Conservation (phyloP, 139 green algal species). For the Edaphochlamys debaryana region DNA sequence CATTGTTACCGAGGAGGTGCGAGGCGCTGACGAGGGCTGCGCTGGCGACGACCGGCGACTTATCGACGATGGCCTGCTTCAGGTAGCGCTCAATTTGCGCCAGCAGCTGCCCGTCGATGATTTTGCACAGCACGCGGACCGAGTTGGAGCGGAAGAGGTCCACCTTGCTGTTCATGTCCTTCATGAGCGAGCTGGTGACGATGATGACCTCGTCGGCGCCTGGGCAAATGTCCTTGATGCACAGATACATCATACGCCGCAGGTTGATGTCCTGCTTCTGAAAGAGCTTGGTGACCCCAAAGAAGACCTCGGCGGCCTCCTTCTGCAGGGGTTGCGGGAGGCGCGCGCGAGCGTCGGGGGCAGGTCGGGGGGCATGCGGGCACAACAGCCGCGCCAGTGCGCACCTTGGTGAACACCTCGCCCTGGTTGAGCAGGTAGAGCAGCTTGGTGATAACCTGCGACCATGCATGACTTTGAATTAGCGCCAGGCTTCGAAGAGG, state of each 20-base stretch:
- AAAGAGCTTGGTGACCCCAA: constrained; percentile 98
- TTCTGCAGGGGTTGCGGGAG: constrained; percentile 88
- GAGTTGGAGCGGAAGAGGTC: constrained; percentile 97
- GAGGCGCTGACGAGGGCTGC: constrained; percentile 88
- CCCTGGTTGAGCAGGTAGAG: constrained; percentile 98
- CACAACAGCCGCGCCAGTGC: constrained; percentile 46
- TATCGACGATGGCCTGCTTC: constrained; percentile 99
- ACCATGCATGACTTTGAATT: not conserved
- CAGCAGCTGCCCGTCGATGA: constrained; percentile 93
- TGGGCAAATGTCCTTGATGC: constrained; percentile 99
- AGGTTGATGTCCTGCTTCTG: constrained; percentile 96
- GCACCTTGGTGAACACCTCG: constrained; percentile 98
- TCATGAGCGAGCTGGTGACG: constrained; percentile 98
- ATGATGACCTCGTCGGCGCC: constrained; percentile 97
- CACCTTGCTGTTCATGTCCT: constrained; percentile 98
- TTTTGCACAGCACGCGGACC: constrained; percentile 97
- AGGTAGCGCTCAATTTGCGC: constrained; percentile 89
- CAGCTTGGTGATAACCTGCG: constrained; percentile 99
- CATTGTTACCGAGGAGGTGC: constrained; percentile 86
- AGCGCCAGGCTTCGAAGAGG: not conserved
- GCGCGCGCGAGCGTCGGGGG: not conserved
- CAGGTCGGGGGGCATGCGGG: not conserved
- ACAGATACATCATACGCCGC: constrained; percentile 97
- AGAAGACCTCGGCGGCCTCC: constrained; percentile 98
- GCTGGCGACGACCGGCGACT: constrained; percentile 79